These are phyloP conservation scores for Colletotrichum ledebouriae DNA, from an alignment of 2,329 filamentous ascomycete species.

Conservation along the genomic window DNA sequence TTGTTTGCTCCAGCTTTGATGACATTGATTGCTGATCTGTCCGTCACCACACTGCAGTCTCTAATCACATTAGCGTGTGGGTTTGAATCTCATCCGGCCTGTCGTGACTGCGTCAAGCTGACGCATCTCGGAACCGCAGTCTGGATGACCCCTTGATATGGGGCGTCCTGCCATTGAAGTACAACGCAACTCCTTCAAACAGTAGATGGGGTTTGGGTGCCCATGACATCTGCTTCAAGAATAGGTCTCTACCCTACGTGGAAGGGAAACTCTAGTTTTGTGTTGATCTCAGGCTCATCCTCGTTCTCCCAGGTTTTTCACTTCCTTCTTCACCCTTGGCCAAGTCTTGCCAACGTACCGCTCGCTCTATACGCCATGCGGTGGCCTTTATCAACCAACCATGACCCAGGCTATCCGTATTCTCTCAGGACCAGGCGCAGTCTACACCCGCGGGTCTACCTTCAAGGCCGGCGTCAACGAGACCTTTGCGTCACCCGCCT, in stretches of 20 bases:
- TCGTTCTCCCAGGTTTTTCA: constrained; percentile 65
- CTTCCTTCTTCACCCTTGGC: constrained; percentile 87
- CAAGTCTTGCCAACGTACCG: constrained; percentile 94
- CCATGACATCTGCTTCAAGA: constrained; percentile 95
- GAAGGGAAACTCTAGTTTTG: background rate
- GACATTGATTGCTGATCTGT: constrained; percentile 22
- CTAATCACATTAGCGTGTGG: constrained; percentile 91
- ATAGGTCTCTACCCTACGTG: constrained; percentile 66
- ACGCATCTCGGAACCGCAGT: constrained; percentile 60
- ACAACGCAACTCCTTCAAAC: constrained; percentile 79
- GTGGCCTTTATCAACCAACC: constrained; percentile 91
- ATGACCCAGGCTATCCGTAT: constrained; percentile 88
- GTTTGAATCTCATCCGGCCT: constrained; percentile 53
- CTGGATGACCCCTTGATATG: constrained; percentile 95
- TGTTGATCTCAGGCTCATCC: constrained; percentile 37
- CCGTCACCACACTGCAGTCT: constrained; percentile 67
- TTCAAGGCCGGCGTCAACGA: constrained; percentile 72
- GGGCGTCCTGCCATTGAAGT: constrained; percentile 85
- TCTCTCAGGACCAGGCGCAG: constrained; percentile 69
- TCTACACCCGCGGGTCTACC: constrained; percentile 23
- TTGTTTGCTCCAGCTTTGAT: background rate
- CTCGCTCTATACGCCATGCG: constrained; percentile 79
- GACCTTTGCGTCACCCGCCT: constrained; percentile 77
- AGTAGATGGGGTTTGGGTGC: constrained; percentile 91
- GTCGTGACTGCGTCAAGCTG: constrained; percentile 38